Conservation (phyloP, 2,329 filamentous ascomycete genomes). For the Colletotrichum sansevieriae region DNA sequence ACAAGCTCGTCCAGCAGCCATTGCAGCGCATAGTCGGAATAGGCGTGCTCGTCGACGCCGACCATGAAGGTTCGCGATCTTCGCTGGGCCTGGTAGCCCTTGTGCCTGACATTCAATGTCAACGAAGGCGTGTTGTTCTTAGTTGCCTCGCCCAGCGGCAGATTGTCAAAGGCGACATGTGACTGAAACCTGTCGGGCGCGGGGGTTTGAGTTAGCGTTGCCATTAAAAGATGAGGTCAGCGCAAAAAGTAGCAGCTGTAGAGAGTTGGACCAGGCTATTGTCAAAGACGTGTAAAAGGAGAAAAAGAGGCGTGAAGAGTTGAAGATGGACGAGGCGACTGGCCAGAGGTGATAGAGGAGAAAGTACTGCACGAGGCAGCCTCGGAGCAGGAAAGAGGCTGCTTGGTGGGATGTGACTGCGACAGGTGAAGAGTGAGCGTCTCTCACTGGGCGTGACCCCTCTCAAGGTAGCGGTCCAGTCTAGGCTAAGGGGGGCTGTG, state of each 20-base stretch:
- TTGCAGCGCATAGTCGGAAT: conserved; percentile 91
- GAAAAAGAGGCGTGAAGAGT: conserved; percentile 6
- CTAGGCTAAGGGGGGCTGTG: conserved; percentile 35
- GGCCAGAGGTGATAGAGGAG: conserved; percentile 15
- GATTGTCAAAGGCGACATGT: conserved; percentile 73
- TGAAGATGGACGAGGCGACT: conserved; percentile 29
- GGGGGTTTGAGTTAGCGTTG: conserved; percentile 55
- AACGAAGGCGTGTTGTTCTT: conserved; percentile 76
- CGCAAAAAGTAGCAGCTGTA: neutral
- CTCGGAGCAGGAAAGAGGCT: conserved; percentile 13
- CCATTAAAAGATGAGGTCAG: conserved; percentile 49
- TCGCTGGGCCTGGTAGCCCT: conserved; percentile 84
- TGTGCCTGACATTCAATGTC: conserved; percentile 87
- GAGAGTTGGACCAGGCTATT: neutral
- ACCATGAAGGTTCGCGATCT: conserved; percentile 91
- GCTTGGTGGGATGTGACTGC: conserved; percentile 19
- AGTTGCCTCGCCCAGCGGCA: conserved; percentile 68
- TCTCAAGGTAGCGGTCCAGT: conserved; percentile 4
- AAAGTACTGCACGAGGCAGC: conserved; percentile 24
- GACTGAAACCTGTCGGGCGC: conserved; percentile 65
- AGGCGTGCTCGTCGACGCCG: conserved; percentile 90
- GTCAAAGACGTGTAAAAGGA: neutral
- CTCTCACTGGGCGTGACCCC: conserved; percentile 15
- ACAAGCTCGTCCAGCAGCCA: conserved; percentile 94
- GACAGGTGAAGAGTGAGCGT: conserved; percentile 21